These are phyloP conservation scores for Hypoxylon fragiforme DNA, from an alignment of 495 filamentous ascomycete species.

Conservation along the genomic window DNA sequence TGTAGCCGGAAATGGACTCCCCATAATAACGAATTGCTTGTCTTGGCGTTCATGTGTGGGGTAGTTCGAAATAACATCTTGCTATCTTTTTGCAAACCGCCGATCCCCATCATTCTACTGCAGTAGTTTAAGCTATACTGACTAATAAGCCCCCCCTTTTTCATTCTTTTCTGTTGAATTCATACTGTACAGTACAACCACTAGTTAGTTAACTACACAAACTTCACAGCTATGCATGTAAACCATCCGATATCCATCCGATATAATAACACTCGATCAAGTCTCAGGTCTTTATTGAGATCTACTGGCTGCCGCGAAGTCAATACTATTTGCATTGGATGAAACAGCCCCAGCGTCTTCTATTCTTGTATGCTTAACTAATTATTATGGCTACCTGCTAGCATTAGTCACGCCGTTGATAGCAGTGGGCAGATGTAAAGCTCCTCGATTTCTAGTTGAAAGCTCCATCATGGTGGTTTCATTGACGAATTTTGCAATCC, in stretches of 20 bases:
- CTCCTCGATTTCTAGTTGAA: conserved; percentile 1
- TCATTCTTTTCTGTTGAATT: conserved; percentile 4
- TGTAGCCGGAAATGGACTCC: conserved; percentile 16
- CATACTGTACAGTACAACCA: too few species aligned
- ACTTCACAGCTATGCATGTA: too few species aligned
- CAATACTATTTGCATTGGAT: background rate
- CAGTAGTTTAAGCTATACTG: background rate
- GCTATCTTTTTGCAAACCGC: conserved; percentile 1
- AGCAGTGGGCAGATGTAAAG: too few species aligned
- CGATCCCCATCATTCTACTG: conserved; percentile 7
- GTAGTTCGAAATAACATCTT: conserved; percentile 10
- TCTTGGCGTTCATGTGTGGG: conserved; percentile 29
- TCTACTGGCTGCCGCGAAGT: conserved; percentile 9
- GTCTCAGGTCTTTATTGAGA: conserved; percentile 20
- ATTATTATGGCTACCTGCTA: too few species aligned
- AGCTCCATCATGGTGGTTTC: too few species aligned
- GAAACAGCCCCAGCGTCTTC: too few species aligned
- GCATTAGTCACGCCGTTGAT: too few species aligned
- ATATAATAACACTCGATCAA: background rate
- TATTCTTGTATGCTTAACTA: too few species aligned
- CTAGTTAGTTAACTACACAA: too few species aligned
- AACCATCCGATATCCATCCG: too few species aligned
- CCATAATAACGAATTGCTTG: conserved; percentile 12
- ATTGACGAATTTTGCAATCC: too few species aligned
- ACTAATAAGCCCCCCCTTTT: background rate